Base-by-base conservation (phyloP, 2,329 filamentous ascomycete genomes). In the Fusarium illudens region DNA sequence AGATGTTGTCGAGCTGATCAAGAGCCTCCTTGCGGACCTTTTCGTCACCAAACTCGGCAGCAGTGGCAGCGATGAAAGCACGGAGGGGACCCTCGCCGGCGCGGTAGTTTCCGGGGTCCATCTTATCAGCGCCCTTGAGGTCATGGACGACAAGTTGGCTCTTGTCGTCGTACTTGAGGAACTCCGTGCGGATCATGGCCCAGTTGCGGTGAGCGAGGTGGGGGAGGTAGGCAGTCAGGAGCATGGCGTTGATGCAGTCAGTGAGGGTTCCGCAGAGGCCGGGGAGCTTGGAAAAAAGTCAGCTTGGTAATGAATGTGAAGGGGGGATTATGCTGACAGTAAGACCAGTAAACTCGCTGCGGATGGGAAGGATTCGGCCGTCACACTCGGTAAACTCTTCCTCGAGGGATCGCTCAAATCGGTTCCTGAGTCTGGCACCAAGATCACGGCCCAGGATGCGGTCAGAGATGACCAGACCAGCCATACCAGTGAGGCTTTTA, bases 361-460 rank as follows among this genome's bases (percentile, higher is more conserved):
- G 56, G 13, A 63, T 63, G 19, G 50, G 50, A 4, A 63, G 60
- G 34, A 63, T 63, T 27, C 60, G 49, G 7, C 56, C 60, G n/a
- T 63, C 60, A 15, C 56, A 60, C 44, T 60, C 56, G 4, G 60
- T 60, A 30, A 63, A 63, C 37, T 63, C 60, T 25, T 60, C 60
- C 42, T 60, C 50, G 5, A 63, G 60, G 9, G 56, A 32, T 34
- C 56, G 50, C 33, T 63, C 56, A 17, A 63, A 63, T 13, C 60
- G 56, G 42, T 63, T 63, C 13, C 60, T 17, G 20, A 60, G 50
- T 30, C 58, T 63, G 22, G 34, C 25, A 30, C 51, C 50, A 8
- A 20, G 44, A 27, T 63, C 56, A 36, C 60, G 60, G 13, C 56
- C 56, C 12, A 60, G 55, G 6, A 55, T 63, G 8, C 56, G 42